Percentiles rank a stretch among this genome's conserved stretches.
These are phyloP conservation scores for Monilinia aucupariae DNA, from an alignment of 2,329 filamentous ascomycete species.

Conservation along the genomic window DNA sequence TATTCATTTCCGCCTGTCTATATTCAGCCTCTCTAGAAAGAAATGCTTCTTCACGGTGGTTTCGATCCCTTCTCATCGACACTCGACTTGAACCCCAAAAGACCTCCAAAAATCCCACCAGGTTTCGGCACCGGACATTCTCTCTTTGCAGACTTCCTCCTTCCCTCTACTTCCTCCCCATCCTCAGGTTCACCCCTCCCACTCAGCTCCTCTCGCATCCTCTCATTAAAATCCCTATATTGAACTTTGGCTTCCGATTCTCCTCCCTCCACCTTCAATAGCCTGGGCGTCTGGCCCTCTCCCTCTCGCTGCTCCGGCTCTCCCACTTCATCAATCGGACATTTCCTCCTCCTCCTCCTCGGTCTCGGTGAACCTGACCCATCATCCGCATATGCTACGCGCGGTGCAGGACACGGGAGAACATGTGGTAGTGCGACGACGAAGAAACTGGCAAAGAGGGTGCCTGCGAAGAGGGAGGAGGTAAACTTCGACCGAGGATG, in stretches of 20 bases:
- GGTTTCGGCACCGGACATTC: conserved; percentile 95
- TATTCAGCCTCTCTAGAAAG: background rate
- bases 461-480: conserved; percentile 91
- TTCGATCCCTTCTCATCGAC: conserved; percentile 26
- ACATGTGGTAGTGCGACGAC: conserved; percentile 88
- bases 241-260: background rate
- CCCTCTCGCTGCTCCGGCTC: conserved; percentile 16
- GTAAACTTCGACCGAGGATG: conserved; percentile 93
- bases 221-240: conserved; percentile 16
- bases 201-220: conserved; percentile 36
- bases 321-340: conserved; percentile 30
- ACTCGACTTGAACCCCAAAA: conserved; percentile 44
- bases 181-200: background rate
- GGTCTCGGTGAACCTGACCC: conserved; percentile 31
- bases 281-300: conserved; percentile 28
- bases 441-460: conserved; percentile 80
- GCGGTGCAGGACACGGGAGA: conserved; percentile 82
- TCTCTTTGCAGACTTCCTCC: conserved; percentile 41
- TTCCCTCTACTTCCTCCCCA: conserved; percentile 4
- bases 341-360: conserved; percentile 42
- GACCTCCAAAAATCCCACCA: conserved; percentile 66
- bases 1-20: background rate
- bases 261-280: background rate
- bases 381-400: conserved; percentile 65
- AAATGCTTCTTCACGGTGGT: conserved; percentile 25